These are phyloP conservation scores for Monosporascus sp. DNA, from an alignment of 2,329 filamentous ascomycete genomes.

Conservation along the genomic window DNA sequence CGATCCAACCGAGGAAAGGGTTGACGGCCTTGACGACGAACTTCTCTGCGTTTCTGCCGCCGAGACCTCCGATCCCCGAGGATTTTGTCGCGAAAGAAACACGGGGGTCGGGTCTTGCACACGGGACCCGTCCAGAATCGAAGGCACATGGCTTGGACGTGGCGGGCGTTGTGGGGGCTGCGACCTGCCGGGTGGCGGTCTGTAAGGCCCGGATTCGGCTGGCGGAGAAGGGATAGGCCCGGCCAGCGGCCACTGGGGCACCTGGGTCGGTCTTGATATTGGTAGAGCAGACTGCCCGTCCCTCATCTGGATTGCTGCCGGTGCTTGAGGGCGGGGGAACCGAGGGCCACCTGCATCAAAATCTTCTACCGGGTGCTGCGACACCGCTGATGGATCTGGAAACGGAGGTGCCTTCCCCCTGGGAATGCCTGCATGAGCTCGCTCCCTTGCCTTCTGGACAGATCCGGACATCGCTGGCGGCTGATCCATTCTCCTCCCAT, in stretches of 20 bases:
- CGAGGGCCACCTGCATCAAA: too few species aligned
- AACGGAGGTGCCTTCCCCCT: conserved; percentile 24
- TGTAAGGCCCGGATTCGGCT: conserved; percentile 37
- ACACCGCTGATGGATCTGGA: conserved; percentile 24
- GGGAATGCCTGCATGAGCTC: conserved; percentile 38
- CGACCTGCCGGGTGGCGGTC: conserved; percentile 45
- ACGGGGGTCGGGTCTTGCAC: conserved; percentile 52
- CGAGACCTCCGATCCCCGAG: conserved; percentile 34
- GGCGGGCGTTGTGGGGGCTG: conserved; percentile 54
- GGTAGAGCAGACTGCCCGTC: conserved; percentile 37
- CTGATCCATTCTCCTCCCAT: conserved; percentile 51
- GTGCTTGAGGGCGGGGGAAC: conserved; percentile 23
- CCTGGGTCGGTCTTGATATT: conserved; percentile 44
- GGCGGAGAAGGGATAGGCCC: conserved; percentile 21
- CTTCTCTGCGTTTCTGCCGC: conserved; percentile 43
- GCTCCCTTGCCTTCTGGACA: conserved; percentile 51
- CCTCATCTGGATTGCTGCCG: conserved; percentile 29
- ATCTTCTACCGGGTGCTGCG: conserved; percentile 15
- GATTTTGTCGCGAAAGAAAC: conserved; percentile 41
- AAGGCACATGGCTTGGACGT: conserved; percentile 55
- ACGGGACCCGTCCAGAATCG: conserved; percentile 51
- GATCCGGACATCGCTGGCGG: conserved; percentile 40
- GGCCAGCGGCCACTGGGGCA: conserved; percentile 34
- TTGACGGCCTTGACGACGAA: conserved; percentile 47
- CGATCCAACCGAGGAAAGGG: conserved; percentile 48